phyloP scores from a whole-genome alignment of 805 yeast genomes.

The Zygoascus tannicola region DNA sequence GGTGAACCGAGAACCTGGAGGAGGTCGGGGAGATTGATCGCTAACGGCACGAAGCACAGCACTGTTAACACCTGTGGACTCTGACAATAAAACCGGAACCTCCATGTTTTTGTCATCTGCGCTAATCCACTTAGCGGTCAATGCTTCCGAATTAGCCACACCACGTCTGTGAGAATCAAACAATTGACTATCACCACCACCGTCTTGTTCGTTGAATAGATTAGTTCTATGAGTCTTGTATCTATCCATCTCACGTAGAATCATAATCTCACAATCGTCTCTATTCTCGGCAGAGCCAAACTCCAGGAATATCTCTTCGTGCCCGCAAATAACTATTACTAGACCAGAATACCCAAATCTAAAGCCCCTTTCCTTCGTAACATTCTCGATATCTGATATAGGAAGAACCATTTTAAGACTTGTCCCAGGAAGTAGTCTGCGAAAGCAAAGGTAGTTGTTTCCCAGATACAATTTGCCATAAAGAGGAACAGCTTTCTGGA shows the following conservation, averaged over 20 bases:
- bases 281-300: conserved; percentile 38
- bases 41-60: background rate
- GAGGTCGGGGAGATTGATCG: conserved; percentile 8
- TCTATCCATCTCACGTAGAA: conserved; percentile 42
- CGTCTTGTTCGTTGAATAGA: too few relatives aligned
- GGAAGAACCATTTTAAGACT: conserved; percentile 80
- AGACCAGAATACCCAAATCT: conserved; percentile 62
- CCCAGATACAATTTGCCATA: conserved; percentile 82
- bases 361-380: conserved; percentile 57
- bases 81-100: conserved; percentile 13
- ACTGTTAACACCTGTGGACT: background rate
- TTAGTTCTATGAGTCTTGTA: conserved; percentile 8
- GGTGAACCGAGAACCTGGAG: conserved; percentile 47
- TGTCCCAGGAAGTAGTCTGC: conserved; percentile 70
- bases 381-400: conserved; percentile 57
- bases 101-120: conserved; percentile 46
- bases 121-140: conserved; percentile 48
- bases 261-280: conserved; percentile 55
- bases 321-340: conserved; percentile 59
- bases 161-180: too few relatives aligned
- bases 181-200: too few relatives aligned
- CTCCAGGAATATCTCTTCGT: conserved; percentile 69
- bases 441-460: conserved; percentile 58
- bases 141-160: background rate
- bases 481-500: conserved; percentile 62